Percentiles rank a stretch among this genome's conserved stretches.
Evolutionary conservation across 371 early-diverging fungal genomes (phyloP).

Genomic region (Mortierella sp.): DNA sequence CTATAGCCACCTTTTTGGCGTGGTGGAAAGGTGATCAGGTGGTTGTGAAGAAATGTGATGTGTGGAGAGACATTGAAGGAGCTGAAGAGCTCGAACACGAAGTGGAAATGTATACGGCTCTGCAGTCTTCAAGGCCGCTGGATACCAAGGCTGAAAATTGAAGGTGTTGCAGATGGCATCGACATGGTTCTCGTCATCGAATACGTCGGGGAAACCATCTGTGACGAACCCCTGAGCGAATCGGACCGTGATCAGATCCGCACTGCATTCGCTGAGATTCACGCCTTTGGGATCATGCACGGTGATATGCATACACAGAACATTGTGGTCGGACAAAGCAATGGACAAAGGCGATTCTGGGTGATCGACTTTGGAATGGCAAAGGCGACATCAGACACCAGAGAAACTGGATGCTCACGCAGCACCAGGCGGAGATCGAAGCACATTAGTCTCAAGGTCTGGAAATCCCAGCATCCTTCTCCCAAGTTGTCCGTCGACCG

Average conservation of each 20-base stretch:
- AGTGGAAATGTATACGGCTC: conserved; percentile 13
- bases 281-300: conserved; percentile 26
- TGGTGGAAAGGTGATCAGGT: conserved; percentile 18
- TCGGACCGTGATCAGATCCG: conserved; percentile 18
- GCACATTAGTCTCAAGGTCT: no score
- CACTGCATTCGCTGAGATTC: conserved; percentile 26
- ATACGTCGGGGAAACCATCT: conserved; percentile 11
- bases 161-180: conserved; percentile 17
- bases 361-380: conserved; percentile 27
- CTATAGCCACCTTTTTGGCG: conserved; percentile 9
- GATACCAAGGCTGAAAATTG: conserved; percentile 20
- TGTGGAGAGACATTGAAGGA: conserved; percentile 8
- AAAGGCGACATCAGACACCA: no score
- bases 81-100: conserved; percentile 22
- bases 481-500: no score
- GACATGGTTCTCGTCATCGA: conserved; percentile 24
- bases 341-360: conserved; percentile 13
- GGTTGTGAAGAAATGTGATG: conserved; percentile 28
- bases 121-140: conserved; percentile 26
- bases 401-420: no score
- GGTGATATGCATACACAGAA: conserved; percentile 24
- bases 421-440: no score
- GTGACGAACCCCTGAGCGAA: background rate
- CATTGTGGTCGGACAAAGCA: conserved; percentile 17
- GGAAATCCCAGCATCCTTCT: no score